Evolutionary conservation across 2,329 filamentous ascomycete genomes (phyloP).

Genomic region (Phialocephala subalpina): DNA sequence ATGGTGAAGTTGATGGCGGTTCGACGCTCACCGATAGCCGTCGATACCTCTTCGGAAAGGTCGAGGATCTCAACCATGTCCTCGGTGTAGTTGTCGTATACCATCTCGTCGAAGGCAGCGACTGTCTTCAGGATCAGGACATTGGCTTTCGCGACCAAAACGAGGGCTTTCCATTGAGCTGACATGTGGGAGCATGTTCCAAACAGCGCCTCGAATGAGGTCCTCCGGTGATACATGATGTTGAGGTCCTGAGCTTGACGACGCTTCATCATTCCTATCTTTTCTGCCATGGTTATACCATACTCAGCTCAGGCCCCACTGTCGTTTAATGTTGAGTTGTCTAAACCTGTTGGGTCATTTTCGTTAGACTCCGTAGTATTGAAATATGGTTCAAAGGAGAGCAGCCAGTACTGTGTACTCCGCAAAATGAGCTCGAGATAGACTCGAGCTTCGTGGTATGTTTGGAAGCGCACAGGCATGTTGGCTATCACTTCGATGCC

Average conservation of each 20-base stretch:
- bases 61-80: constrained; percentile 6
- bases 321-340: too few species aligned
- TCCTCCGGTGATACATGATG: not conserved
- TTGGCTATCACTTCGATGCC: constrained; percentile 15
- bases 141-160: not conserved
- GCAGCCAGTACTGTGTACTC: constrained; percentile 20
- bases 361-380: not conserved
- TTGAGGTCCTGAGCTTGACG: not conserved
- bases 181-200: not conserved
- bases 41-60: not conserved
- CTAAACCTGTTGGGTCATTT: not conserved
- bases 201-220: not conserved
- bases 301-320: too few species aligned
- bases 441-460: constrained; percentile 16
- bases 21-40: too few species aligned
- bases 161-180: not conserved
- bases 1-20: not conserved
- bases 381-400: not conserved
- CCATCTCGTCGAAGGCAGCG: not conserved
- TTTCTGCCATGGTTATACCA: too few species aligned
- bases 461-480: constrained; percentile 27
- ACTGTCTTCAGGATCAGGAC: constrained; percentile 5
- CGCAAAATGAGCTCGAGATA: constrained; percentile 27
- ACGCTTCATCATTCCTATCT: not conserved
- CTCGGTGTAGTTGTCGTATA: constrained; percentile 1